phyloP scores from a whole-genome alignment of 2,329 filamentous ascomycete genomes.

The Graphium sp. region DNA sequence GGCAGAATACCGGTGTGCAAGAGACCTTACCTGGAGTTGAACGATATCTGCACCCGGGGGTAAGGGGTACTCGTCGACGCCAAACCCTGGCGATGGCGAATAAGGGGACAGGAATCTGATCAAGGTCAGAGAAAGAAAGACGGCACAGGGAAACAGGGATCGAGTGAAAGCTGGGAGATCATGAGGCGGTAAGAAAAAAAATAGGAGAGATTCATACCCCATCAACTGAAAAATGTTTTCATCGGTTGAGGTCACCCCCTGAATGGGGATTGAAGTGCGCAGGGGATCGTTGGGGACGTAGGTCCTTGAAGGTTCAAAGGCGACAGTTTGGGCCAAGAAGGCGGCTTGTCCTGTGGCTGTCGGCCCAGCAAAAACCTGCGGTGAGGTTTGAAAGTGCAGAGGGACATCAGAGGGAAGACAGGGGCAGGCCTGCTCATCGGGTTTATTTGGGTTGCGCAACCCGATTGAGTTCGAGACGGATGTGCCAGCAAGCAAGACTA shows the following conservation, averaged over 20 bases:
- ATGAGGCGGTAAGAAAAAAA: too few relatives aligned
- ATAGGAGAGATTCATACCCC: conserved; percentile 23
- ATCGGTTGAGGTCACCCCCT: conserved; percentile 36
- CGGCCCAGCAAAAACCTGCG: conserved; percentile 44
- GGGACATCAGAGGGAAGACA: conserved; percentile 26
- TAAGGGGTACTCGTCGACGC: conserved; percentile 53
- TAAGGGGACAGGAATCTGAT: conserved; percentile 45
- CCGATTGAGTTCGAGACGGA: conserved; percentile 9
- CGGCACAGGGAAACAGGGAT: background rate
- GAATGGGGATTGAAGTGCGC: conserved; percentile 53
- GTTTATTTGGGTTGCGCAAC: too few relatives aligned
- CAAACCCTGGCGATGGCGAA: conserved; percentile 55
- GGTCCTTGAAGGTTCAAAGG: conserved; percentile 44
- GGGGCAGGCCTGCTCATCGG: too few relatives aligned
- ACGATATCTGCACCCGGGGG: conserved; percentile 50
- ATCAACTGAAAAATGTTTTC: conserved; percentile 55
- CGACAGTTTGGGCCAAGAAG: conserved; percentile 56
- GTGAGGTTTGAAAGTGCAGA: conserved; percentile 46
- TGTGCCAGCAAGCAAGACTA: conserved; percentile 2
- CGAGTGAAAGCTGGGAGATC: background rate
- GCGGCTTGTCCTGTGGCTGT: conserved; percentile 54
- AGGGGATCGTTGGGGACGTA: conserved; percentile 55
- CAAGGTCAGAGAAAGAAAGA: background rate
- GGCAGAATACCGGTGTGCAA: background rate
- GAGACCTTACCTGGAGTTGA: conserved; percentile 33